phyloP scores from a whole-genome alignment of 306 rosid genomes.

The Notholithocarpus densiflorus region DNA sequence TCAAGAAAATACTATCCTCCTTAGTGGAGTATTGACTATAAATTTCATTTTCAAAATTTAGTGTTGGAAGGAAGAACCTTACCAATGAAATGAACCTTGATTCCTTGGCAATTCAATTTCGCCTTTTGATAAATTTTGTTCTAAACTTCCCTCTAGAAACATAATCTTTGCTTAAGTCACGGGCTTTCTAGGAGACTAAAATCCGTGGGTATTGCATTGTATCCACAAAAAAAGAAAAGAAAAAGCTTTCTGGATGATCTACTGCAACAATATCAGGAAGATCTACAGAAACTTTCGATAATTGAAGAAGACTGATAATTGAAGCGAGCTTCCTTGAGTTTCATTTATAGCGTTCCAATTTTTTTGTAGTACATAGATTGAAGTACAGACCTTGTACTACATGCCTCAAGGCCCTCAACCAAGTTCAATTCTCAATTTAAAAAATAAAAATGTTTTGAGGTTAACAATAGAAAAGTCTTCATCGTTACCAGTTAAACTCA shows the following conservation, averaged over 20 bases:
- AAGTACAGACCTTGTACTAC: background rate
- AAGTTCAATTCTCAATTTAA: no score
- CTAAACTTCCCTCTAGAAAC: background rate
- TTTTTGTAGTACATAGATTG: background rate
- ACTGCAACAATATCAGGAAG: background rate
- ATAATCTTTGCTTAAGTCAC: background rate
- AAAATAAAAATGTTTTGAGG: no score
- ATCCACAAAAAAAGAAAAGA: background rate
- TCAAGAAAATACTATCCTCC: background rate
- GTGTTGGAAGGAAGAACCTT: no score
- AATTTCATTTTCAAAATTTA: no score
- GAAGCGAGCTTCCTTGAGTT: background rate
- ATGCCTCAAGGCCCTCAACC: no score
- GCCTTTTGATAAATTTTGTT: background rate
- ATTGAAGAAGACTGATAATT: no score
- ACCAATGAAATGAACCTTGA: no score
- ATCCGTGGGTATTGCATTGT: background rate
- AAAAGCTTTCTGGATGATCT: background rate
- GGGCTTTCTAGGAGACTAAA: background rate
- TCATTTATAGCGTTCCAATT: background rate
- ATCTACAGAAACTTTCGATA: background rate
- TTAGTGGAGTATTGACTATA: background rate
- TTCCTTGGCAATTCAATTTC: background rate
- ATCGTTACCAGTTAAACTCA: no score
- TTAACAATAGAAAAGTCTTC: no score